Conservation (phyloP, 2,329 filamentous ascomycete genomes). For the Orbilia brochopaga region DNA sequence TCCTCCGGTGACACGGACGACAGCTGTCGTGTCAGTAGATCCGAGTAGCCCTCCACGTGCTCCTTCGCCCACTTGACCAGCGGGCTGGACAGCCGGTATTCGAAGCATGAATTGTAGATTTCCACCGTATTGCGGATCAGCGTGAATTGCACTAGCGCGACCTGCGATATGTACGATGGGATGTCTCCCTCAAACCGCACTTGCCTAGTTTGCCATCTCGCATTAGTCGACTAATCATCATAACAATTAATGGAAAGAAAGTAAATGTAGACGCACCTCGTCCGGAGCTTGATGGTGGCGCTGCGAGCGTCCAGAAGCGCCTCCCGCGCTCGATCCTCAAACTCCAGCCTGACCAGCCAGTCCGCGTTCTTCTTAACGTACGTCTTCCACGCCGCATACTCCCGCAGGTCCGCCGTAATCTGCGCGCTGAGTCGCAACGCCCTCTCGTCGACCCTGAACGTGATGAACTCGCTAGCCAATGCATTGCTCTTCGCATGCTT, state of each 20-base stretch:
- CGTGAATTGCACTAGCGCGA: slow-evolving; percentile 94
- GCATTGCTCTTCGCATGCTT: slow-evolving; percentile 78
- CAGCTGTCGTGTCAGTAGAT: slow-evolving; percentile 78
- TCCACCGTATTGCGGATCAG: slow-evolving; percentile 90
- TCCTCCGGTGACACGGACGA: slow-evolving; percentile 82
- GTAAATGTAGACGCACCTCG: slow-evolving; percentile 67
- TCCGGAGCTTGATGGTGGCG: slow-evolving; percentile 77
- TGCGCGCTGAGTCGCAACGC: slow-evolving; percentile 77
- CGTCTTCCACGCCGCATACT: slow-evolving; percentile 75
- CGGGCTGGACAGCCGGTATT: slow-evolving; percentile 84
- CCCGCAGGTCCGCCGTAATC: slow-evolving; percentile 76
- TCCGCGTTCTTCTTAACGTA: slow-evolving; percentile 80
- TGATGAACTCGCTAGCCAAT: slow-evolving; percentile 89
- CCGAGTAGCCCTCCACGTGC: slow-evolving; percentile 88
- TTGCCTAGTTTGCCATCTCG: slow-evolving; percentile 66
- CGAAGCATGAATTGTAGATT: slow-evolving; percentile 87
- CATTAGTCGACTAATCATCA: slow-evolving; percentile 15
- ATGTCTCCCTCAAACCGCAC: slow-evolving; percentile 95
- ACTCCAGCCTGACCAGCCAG: slow-evolving; percentile 85
- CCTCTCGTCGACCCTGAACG: slow-evolving; percentile 85
- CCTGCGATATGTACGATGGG: slow-evolving; percentile 89
- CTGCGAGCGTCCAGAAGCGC: slow-evolving; percentile 82
- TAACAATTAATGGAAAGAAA: background rate
- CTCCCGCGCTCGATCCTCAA: slow-evolving; percentile 85
- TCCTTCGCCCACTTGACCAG: slow-evolving; percentile 99